These are phyloP conservation scores for Auriculariales sp. DNA, from an alignment of 768 basidiomycete genomes.

Conservation along the genomic window DNA sequence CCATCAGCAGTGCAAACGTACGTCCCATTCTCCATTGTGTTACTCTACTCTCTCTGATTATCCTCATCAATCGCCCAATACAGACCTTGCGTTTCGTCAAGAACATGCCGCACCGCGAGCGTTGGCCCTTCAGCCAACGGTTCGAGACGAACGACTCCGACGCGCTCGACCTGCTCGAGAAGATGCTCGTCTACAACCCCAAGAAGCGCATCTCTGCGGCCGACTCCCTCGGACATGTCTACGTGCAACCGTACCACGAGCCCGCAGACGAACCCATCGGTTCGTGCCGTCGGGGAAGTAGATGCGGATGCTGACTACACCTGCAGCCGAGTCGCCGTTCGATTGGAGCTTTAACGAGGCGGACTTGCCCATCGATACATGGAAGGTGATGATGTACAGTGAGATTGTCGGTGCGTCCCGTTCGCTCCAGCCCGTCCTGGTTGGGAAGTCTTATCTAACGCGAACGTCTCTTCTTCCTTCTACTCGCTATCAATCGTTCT, in stretches of 20 bases:
- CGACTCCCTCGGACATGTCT: conserved; percentile 80
- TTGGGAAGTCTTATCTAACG: too few species aligned
- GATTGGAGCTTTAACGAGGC: conserved; percentile 99
- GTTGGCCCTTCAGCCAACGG: conserved; percentile 90
- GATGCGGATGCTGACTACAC: too few species aligned
- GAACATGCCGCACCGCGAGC: conserved; percentile 88
- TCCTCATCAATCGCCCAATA: conserved; percentile 5
- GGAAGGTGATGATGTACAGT: conserved; percentile 99
- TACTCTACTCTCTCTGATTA: too few species aligned
- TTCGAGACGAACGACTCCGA: conserved; percentile 19
- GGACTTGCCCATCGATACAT: conserved; percentile 93
- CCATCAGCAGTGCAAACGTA: conserved; percentile 95
- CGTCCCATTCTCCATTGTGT: conserved; percentile 17
- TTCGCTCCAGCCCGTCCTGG: not conserved
- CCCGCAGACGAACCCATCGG: conserved; percentile 92
- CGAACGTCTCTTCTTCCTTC: not conserved
- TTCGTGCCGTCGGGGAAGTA: too few species aligned
- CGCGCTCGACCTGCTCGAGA: conserved; percentile 93
- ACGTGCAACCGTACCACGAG: conserved; percentile 95
- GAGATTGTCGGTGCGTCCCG: conserved; percentile 74
- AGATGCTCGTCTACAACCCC: conserved; percentile 98
- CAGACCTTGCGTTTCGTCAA: conserved; percentile 97
- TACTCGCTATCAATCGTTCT: too few species aligned
- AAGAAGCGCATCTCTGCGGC: conserved; percentile 91
- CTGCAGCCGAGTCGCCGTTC: conserved; percentile 78